A percentile compares a stretch with the other conserved stretches of the same genome.
Conservation (phyloP, 2,329 filamentous ascomycete genomes). For the Colletotrichum sp. region DNA sequence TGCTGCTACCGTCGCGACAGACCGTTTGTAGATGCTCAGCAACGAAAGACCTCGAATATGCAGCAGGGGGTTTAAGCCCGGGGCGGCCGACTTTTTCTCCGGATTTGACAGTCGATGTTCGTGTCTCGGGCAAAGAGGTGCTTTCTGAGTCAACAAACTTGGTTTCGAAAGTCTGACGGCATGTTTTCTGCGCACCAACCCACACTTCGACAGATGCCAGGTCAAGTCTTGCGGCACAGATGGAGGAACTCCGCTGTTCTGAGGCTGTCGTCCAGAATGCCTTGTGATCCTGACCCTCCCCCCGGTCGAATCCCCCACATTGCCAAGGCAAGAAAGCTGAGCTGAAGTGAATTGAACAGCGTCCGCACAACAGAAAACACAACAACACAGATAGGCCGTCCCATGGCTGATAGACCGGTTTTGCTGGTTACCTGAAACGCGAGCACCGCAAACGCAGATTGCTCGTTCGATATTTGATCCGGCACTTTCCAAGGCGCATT, state of each 20-base stretch:
- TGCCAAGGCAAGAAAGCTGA: background rate
- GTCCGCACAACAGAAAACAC: background rate
- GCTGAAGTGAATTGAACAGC: background rate
- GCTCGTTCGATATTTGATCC: background rate
- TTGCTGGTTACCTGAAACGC: background rate
- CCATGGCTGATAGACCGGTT: background rate
- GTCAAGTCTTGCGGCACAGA: background rate
- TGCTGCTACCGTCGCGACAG: background rate
- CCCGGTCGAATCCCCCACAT: background rate
- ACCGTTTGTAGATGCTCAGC: background rate
- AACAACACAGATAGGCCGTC: background rate
- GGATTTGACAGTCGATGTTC: background rate
- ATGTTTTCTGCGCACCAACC: background rate
- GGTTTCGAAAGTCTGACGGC: conserved; percentile 5
- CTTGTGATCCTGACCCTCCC: background rate
- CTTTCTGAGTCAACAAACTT: background rate
- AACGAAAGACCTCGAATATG: background rate
- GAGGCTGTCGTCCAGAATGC: background rate
- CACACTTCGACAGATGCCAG: background rate
- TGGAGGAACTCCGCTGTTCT: background rate
- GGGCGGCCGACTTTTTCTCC: conserved; percentile 8
- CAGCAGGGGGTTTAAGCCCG: conserved; percentile 7
- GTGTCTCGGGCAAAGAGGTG: background rate
- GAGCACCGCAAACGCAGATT: background rate
- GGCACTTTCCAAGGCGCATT: background rate